Evolutionary conservation across 2,329 filamentous ascomycete species (phyloP), one percentile per base, ranked within the genome.

Genomic region (Anisogramma anomala): DNA sequence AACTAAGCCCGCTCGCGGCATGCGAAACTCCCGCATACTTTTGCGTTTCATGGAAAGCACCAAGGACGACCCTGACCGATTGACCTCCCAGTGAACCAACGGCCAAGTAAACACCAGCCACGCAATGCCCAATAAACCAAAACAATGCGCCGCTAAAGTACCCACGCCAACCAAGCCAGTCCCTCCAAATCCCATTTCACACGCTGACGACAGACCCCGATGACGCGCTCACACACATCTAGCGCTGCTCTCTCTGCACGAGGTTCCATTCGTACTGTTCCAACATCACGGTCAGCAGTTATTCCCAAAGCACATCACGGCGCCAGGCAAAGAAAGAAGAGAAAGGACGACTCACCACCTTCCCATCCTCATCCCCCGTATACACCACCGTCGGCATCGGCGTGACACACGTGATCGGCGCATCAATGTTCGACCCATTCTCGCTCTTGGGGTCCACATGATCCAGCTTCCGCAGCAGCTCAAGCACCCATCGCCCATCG

Each of bases 331-430:
- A 44, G 14, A 20, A 33, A 9, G 19, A 30, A 37, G 40, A 33
- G 42, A 19, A 25, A 45, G 27, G 6, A 30, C 14, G n/a, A 75
- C 79, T 74, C 57, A 91, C 84, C 61, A 98, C 89, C 67, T 80
- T 73, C 22, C 91, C 91, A 49, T 87, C 82, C 49, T 96, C 91
- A 64, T 96, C 91, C 3, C 89, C 91, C 0, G 88, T 94, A 61
- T 95, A 96, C 8, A 96, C 79, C 47, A 81, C 73, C 48, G 82
- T 79, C 39, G 84, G 77, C 72, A 88, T 83, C 3, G 89, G 83
- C 42, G 84, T 70, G 39, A 98, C 83, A 56, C 84, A 93, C 27
- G 84, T 94, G 46, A 96, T 88, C 0, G 81, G 79, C 2, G 82
- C 79, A 33, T 74, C 71, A 0, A 68, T 66, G 48, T 76, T 77